Base-by-base conservation (phyloP, 1,284 basidiomycete genomes). In the Cystobasidiaceae sp. region DNA sequence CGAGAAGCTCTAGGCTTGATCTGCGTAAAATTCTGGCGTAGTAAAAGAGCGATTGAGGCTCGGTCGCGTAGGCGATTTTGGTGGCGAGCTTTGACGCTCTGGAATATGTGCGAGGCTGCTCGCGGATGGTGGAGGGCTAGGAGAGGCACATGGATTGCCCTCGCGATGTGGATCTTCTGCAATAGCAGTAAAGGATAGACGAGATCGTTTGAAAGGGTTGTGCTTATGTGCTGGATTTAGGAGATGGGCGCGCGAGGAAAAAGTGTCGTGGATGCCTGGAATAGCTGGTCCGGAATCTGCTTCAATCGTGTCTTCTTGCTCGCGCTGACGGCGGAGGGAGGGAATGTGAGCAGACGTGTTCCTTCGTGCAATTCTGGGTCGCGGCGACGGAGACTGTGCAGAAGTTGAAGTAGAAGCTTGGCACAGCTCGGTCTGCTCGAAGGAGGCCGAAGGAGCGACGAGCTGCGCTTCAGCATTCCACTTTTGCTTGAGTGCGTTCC, bases 401-500 rank as follows among this genome's bases (percentile, higher is more conserved):
- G 39, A 39, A 23, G 61, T 56, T n/a, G n/a, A 13, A 15, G 37
- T 17, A 43, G n/a, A n/a, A 11, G 37, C 37, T 1, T 37, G 54
- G 3, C 54, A 37, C 30, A 41, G 28, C 32, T 41, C 37, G 15
- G 54, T 56, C 5, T 11, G 41, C 54, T 41, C 54, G 6, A 33
- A 28, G 15, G 54, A 37, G 3, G 39, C 21, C 21, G 37, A 19
- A n/a, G n/a, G n/a, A n/a, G n/a, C n/a, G n/a, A n/a, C n/a, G n/a
- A n/a, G n/a, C 50, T n/a, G 50, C 41, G 61, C 51, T 44, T 64
- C 61, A 15, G 41, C 41, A 21, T 64, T 64, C 61, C 61, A 64
- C 34, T 41, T 55, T 17, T 32, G 27, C 21, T 49, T 45, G 23
- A 64, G 32, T 27, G 30, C 37, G 23, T 55, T 43, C 23, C 33